These are phyloP conservation scores for Macaranga tanarius DNA, from an alignment of 441 rosid species.

Conservation along the genomic window DNA sequence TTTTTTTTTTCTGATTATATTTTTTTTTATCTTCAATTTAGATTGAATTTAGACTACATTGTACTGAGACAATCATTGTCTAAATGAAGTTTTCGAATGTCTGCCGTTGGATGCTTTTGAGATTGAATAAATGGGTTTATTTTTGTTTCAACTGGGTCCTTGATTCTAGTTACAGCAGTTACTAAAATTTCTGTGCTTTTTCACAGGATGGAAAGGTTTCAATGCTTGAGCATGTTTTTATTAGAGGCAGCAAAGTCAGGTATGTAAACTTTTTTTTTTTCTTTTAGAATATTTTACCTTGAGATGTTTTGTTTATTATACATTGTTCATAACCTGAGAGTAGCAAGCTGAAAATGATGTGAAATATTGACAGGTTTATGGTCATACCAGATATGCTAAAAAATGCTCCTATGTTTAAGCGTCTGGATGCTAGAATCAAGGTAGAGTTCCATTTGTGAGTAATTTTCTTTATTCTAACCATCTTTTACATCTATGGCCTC, in stretches of 20 bases:
- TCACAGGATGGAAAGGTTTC: constrained; percentile 92
- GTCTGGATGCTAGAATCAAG: constrained; percentile 95
- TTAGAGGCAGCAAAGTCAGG: constrained; percentile 99
- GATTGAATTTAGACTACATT: no score
- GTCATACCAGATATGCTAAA: constrained; percentile 99
- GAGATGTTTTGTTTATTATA: background rate
- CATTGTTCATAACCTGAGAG: background rate
- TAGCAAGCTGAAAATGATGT: constrained; percentile 5
- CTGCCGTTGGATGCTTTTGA: background rate
- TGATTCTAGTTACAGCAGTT: background rate
- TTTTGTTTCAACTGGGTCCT: background rate
- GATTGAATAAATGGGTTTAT: constrained; percentile 7
- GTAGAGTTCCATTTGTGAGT: constrained; percentile 30
- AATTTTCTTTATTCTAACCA: background rate
- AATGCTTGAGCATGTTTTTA: constrained; percentile 96
- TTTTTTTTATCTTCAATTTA: no score
- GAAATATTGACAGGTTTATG: constrained; percentile 69
- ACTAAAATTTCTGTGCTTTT: constrained; percentile 4
- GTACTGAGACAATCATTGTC: background rate
- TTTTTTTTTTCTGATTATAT: no score
- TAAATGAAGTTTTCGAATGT: background rate
- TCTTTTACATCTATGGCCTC: background rate
- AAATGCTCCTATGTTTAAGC: constrained; percentile 98
- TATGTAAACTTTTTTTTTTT: constrained; percentile 24
- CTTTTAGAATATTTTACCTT: background rate